These are phyloP conservation scores for Lachancea kluyveri DNA, from an alignment of 805 yeast species.

Conservation along the genomic window DNA sequence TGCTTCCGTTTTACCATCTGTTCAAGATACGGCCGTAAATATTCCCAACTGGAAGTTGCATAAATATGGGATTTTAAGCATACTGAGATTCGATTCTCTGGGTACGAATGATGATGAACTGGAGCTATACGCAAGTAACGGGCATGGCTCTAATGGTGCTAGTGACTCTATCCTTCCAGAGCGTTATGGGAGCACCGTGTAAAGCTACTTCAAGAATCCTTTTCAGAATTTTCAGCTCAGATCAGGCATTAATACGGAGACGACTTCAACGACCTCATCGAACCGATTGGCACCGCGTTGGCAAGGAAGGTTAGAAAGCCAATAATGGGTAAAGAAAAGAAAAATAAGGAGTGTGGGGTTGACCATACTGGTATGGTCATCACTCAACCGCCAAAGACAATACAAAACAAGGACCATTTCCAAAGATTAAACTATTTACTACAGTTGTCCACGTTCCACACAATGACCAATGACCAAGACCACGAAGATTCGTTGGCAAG, in stretches of 20 bases:
- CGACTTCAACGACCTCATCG: too few species aligned
- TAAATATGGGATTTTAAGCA: constrained; percentile 15
- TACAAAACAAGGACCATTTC: constrained; percentile 53
- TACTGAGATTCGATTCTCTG: constrained; percentile 14
- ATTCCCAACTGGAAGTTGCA: constrained; percentile 9
- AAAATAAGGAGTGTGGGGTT: constrained; percentile 6
- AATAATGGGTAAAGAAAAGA: neutral
- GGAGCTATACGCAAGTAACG: too few species aligned
- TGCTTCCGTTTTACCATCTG: constrained; percentile 2
- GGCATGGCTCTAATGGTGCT: too few species aligned
- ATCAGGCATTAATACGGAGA: too few species aligned
- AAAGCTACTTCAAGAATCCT: too few species aligned
- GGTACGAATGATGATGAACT: constrained; percentile 2
- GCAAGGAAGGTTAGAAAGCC: neutral
- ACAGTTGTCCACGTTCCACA: constrained; percentile 43
- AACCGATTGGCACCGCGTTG: neutral
- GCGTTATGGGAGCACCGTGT: too few species aligned
- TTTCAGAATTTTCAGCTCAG: too few species aligned
- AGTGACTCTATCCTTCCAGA: too few species aligned
- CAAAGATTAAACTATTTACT: constrained; percentile 53
- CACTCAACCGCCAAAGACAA: constrained; percentile 32
- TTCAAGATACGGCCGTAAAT: constrained; percentile 1
- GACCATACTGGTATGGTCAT: constrained; percentile 18
- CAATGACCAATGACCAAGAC: constrained; percentile 28
- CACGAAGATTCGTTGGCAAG: constrained; percentile 40